Percentiles rank a stretch among this genome's conserved stretches.
phyloP scores from a whole-genome alignment of 495 filamentous ascomycete genomes.

The Glonium stellatum region DNA sequence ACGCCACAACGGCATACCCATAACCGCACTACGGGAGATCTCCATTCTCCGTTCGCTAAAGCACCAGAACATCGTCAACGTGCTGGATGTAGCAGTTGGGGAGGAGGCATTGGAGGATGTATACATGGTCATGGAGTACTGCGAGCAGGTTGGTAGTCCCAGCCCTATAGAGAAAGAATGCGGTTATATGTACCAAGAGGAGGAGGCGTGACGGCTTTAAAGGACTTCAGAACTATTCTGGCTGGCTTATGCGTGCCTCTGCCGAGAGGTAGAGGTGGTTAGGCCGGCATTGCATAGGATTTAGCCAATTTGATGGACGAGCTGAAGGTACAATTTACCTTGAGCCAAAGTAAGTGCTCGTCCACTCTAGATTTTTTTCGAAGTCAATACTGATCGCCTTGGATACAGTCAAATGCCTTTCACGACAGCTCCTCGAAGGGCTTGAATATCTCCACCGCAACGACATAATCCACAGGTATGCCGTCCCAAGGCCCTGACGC shows the following conservation, averaged over 20 bases:
- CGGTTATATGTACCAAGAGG: background rate
- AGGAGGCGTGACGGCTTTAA: constrained; percentile 13
- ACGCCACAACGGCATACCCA: constrained; percentile 43
- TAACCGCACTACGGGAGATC: constrained; percentile 44
- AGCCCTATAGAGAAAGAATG: constrained; percentile 2
- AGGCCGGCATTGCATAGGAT: constrained; percentile 34
- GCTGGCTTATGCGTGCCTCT: constrained; percentile 43
- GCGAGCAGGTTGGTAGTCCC: constrained; percentile 43
- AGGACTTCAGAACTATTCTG: constrained; percentile 33
- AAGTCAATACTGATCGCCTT: background rate
- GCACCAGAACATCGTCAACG: constrained; percentile 41
- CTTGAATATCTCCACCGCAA: constrained; percentile 43
- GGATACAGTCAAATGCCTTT: constrained; percentile 41
- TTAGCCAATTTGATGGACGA: constrained; percentile 42
- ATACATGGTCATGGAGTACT: constrained; percentile 48
- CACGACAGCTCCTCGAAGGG: constrained; percentile 41
- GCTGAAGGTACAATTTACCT: constrained; percentile 39
- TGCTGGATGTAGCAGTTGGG: constrained; percentile 42
- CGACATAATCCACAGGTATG: constrained; percentile 43
- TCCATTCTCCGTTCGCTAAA: constrained; percentile 40
- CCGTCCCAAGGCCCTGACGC: background rate
- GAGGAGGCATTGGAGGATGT: constrained; percentile 36
- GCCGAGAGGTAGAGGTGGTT: constrained; percentile 37
- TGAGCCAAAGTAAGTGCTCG: constrained; percentile 39
- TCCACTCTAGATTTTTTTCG: background rate